A percentile compares a stretch with the other conserved stretches of the same genome.
Conservation (phyloP, 352 stramenopile species). For the Globisporangium irregulare region DNA sequence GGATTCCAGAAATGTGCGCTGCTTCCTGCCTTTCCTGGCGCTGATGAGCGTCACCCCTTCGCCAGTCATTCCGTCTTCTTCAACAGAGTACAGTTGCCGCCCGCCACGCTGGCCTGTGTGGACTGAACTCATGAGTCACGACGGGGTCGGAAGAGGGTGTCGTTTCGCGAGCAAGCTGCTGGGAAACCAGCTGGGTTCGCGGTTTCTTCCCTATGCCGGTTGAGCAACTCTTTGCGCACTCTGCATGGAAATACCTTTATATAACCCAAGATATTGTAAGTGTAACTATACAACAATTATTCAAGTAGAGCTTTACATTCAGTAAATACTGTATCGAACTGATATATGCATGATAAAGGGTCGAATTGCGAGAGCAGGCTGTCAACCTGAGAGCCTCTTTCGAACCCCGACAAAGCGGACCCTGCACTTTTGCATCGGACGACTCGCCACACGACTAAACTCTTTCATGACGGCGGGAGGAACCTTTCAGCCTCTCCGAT, state of each 20-base stretch:
- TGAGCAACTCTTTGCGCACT: background rate
- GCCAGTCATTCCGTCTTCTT: background rate
- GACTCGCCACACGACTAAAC: background rate
- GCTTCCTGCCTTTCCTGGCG: background rate
- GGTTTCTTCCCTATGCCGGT: conserved; percentile 4
- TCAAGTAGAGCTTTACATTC: background rate
- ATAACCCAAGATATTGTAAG: background rate
- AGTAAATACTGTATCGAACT: background rate
- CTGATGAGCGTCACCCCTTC: background rate
- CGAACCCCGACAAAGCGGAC: background rate
- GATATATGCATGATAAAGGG: background rate
- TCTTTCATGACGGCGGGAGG: background rate
- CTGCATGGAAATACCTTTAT: background rate
- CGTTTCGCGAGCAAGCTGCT: background rate
- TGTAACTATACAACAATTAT: background rate
- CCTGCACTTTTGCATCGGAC: background rate
- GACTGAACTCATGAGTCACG: background rate
- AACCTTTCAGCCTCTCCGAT: background rate
- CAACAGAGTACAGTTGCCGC: background rate
- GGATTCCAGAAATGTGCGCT: background rate
- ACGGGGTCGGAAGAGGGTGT: conserved; percentile 7
- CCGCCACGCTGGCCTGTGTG: background rate
- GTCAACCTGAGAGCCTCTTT: background rate
- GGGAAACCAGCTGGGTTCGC: conserved; percentile 12
- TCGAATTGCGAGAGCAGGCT: background rate